A percentile compares a stretch with the other conserved stretches of the same genome.
These are phyloP conservation scores for Aspergillus calidoustus DNA, from an alignment of 2,329 filamentous ascomycete genomes.

Conservation along the genomic window DNA sequence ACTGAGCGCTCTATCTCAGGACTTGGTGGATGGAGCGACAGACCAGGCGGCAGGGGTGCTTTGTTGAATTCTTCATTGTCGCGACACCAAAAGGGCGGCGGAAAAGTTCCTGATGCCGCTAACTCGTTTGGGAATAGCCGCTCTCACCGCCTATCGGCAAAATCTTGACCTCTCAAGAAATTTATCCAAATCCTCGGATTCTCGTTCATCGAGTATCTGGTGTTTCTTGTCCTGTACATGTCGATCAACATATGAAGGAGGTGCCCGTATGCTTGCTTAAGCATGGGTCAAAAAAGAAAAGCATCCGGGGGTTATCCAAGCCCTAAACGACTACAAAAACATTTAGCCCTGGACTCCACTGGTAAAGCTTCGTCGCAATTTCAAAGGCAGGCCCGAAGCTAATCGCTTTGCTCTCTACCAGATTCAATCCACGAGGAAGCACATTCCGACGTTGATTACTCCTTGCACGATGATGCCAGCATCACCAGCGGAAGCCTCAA, in stretches of 20 bases:
- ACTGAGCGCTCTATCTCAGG: conserved; percentile 17
- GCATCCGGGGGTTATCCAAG: conserved; percentile 30
- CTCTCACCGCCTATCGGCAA: conserved; percentile 40
- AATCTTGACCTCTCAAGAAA: conserved; percentile 31
- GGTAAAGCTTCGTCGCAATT: conserved; percentile 32
- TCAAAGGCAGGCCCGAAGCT: neutral
- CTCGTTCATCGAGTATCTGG: conserved; percentile 7
- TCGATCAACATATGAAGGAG: neutral
- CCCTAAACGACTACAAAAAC: conserved; percentile 39
- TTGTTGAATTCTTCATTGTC: conserved; percentile 27
- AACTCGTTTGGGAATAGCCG: conserved; percentile 28
- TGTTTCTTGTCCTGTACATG: neutral
- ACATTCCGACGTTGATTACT: conserved; percentile 41
- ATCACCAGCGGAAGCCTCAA: conserved; percentile 37
- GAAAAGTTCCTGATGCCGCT: conserved; percentile 42
- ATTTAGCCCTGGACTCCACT: conserved; percentile 30
- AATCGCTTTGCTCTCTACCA: conserved; percentile 11
- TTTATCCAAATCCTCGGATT: conserved; percentile 17
- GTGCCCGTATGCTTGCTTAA: conserved; percentile 13
- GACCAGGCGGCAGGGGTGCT: conserved; percentile 22
- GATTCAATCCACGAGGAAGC: conserved; percentile 40
- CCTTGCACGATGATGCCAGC: conserved; percentile 35
- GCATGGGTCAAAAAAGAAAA: conserved; percentile 45
- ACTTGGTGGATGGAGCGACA: conserved; percentile 19
- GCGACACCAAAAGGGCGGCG: conserved; percentile 35